Evolutionary conservation across 2,329 filamentous ascomycete species (phyloP), one percentile per base, ranked within the genome.

Genomic region (Talaromyces sp.): DNA sequence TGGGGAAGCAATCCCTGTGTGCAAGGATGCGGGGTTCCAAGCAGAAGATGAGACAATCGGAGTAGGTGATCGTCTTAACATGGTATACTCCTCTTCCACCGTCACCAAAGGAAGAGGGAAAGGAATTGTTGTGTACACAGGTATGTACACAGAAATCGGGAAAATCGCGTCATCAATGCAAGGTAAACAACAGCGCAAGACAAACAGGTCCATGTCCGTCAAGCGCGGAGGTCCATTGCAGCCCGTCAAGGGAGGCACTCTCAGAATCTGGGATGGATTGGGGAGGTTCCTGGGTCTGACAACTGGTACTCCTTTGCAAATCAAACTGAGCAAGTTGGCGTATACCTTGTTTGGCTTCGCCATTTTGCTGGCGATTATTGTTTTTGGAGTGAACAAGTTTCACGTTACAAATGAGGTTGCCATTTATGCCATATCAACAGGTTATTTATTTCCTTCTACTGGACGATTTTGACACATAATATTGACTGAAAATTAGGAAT

Each of bases 301-400:
- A 54, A 81, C 89, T 58, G 91, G 91, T 55, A 96, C 92, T 1
- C 92, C 92, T 0, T 80, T 96, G 52, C 91, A 95, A 76, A 87
- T 88, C 65, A 93, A 90, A 69, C 81, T 96, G 56, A 91, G 89
- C 77, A 91, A 92, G 74, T 88, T 96, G 68, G 91, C 92, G 29
- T 86, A 94, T 50, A 72, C 91, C 3, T 83, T 96, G 2, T 95
- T 96, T 69, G 86, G 81, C 53, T 83, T 91, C 56, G 92, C 85
- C 6, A 80, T 87, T 48, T 66, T 87, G 10, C 77, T 85, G 52
- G 83, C 84, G 11, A 83, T 87, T 65, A 85, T 87, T 65, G 83
- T 87, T 24, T 83, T 86, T 64, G 84, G 81, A 1, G 83, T 83
- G 61, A 86, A 82, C 70, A 71, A 78, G 31, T 85, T 85, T 70